A percentile compares a stretch with the other conserved stretches of the same genome.
These are phyloP conservation scores for Cercospora brassicicola DNA, from an alignment of 2,329 filamentous ascomycete genomes.

Conservation along the genomic window DNA sequence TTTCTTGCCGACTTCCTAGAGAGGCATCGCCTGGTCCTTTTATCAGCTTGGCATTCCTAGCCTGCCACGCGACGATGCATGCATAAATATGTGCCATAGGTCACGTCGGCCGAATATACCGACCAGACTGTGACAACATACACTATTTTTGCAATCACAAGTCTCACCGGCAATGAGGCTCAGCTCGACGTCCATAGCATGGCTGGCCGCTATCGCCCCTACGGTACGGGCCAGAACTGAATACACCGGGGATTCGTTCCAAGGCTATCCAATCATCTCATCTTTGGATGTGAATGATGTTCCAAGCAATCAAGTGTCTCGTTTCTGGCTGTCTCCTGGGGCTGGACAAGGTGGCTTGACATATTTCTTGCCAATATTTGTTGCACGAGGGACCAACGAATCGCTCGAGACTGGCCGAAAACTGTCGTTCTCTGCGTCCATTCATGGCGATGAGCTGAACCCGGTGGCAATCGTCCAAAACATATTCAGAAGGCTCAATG, in stretches of 20 bases:
- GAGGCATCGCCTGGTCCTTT: slow-evolving; percentile 9
- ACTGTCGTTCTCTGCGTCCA: slow-evolving; percentile 41
- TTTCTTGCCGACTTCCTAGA: slow-evolving; percentile 22
- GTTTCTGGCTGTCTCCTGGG: slow-evolving; percentile 43
- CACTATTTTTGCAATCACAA: background rate
- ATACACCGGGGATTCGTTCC: slow-evolving; percentile 27
- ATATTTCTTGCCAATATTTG: slow-evolving; percentile 43
- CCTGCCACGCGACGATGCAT: slow-evolving; percentile 15
- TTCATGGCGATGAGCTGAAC: slow-evolving; percentile 45
- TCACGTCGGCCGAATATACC: slow-evolving; percentile 4
- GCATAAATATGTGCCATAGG: slow-evolving; percentile 10
- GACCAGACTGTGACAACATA: background rate
- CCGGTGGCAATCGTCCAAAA: slow-evolving; percentile 42
- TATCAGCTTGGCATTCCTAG: slow-evolving; percentile 23
- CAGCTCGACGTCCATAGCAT: background rate
- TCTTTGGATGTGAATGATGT: slow-evolving; percentile 40
- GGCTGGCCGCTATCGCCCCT: background rate
- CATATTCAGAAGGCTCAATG: slow-evolving; percentile 41
- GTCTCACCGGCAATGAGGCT: slow-evolving; percentile 6
- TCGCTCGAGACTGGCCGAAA: slow-evolving; percentile 41
- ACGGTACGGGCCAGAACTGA: slow-evolving; percentile 15
- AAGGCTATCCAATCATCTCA: slow-evolving; percentile 28
- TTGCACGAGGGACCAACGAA: slow-evolving; percentile 42
- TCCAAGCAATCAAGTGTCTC: slow-evolving; percentile 40
- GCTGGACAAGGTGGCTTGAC: slow-evolving; percentile 43